Evolutionary conservation across 768 basidiomycete species (phyloP).

Genomic region (Agaricus bisporus): DNA sequence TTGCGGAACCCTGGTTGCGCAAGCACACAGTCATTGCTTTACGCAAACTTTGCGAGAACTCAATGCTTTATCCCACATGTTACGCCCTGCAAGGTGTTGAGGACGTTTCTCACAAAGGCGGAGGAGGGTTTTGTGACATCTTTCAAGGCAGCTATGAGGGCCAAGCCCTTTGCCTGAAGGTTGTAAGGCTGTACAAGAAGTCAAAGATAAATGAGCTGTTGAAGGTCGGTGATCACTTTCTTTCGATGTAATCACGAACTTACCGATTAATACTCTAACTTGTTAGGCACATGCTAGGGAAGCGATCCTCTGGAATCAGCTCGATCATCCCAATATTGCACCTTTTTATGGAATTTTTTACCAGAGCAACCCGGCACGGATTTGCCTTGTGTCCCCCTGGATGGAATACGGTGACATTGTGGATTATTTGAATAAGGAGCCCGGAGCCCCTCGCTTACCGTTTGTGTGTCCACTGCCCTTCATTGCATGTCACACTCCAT

Average conservation of each 20-base stretch:
- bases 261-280: too few relatives aligned
- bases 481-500: background rate
- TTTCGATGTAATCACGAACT: conserved; percentile 16
- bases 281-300: background rate
- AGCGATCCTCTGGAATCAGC: conserved; percentile 3
- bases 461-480: background rate
- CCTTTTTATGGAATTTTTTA: conserved; percentile 9
- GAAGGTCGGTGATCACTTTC: conserved; percentile 13
- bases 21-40: background rate
- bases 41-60: conserved; percentile 16
- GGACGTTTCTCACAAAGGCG: conserved; percentile 8
- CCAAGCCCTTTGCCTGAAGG: conserved; percentile 17
- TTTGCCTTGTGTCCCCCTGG: conserved; percentile 13
- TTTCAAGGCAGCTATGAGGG: conserved; percentile 17
- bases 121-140: conserved; percentile 23
- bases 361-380: background rate
- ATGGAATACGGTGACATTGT: conserved; percentile 11
- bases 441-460: too few relatives aligned
- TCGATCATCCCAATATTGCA: background rate
- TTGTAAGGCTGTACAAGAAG: conserved; percentile 15
- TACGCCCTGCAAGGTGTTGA: conserved; percentile 15
- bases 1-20: conserved; percentile 19
- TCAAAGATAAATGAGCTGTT: conserved; percentile 8
- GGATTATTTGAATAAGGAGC: background rate
- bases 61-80: conserved; percentile 22